Percentiles rank a stretch among this genome's conserved stretches.
Evolutionary conservation across 2,329 filamentous ascomycete genomes (phyloP).

Genomic region (Aspergillus japonicus): DNA sequence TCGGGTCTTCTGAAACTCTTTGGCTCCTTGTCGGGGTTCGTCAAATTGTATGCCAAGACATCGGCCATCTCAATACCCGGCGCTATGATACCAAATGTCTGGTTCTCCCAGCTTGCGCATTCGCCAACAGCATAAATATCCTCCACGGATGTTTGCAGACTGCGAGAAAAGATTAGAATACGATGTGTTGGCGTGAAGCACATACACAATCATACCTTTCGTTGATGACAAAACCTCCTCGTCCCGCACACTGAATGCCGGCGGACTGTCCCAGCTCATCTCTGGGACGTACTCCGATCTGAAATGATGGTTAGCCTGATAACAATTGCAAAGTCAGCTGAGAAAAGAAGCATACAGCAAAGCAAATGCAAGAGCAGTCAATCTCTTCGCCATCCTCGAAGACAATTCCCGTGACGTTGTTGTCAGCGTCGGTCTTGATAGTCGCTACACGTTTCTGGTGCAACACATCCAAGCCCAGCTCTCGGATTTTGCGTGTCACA

Average conservation of each 20-base stretch:
- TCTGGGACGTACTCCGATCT: conserved; percentile 76
- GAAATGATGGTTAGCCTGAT: conserved; percentile 1
- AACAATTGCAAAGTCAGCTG: not conserved
- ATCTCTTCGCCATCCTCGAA: conserved; percentile 80
- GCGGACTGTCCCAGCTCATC: conserved; percentile 72
- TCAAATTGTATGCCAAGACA: conserved; percentile 85
- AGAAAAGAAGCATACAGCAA: conserved; percentile 56
- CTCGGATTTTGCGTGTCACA: conserved; percentile 76
- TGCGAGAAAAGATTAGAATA: conserved; percentile 14
- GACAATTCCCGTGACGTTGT: conserved; percentile 68
- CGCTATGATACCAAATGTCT: conserved; percentile 85
- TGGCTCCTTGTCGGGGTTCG: conserved; percentile 69
- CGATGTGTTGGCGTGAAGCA: not conserved
- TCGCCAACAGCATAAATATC: conserved; percentile 87
- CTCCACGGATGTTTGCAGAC: conserved; percentile 65
- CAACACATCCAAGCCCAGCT: conserved; percentile 77
- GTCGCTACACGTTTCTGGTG: conserved; percentile 71
- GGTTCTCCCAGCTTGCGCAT: conserved; percentile 83
- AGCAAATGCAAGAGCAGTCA: conserved; percentile 78
- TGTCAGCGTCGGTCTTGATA: conserved; percentile 66
- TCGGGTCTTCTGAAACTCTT: conserved; percentile 77
- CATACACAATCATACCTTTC: conserved; percentile 31
- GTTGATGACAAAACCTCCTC: conserved; percentile 67
- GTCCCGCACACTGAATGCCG: conserved; percentile 69
- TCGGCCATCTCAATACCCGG: conserved; percentile 93